These are phyloP conservation scores for Stephania cephalantha DNA, from an alignment of 164 flowering plant species.

Conservation along the genomic window DNA sequence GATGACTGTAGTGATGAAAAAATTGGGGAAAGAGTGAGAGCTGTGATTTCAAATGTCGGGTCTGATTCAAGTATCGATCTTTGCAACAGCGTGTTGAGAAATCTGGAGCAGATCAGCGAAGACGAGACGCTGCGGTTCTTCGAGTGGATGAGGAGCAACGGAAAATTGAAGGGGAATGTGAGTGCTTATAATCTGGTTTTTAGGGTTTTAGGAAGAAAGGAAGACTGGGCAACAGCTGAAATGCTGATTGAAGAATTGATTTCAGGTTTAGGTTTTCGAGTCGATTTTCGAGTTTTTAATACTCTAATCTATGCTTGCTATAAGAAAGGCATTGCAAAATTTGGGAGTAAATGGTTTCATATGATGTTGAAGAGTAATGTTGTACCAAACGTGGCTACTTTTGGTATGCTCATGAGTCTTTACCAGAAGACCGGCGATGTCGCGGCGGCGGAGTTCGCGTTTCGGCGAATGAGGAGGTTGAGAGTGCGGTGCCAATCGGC, in stretches of 20 bases:
- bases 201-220: conserved; percentile 57
- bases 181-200: conserved; percentile 53
- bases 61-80: conserved; percentile 38
- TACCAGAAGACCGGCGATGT: conserved; percentile 63
- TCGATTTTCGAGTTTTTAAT: conserved; percentile 60
- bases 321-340: conserved; percentile 41
- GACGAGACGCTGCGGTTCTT: conserved; percentile 46
- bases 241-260: conserved; percentile 41
- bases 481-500: conserved; percentile 53
- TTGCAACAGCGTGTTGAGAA: conserved; percentile 50
- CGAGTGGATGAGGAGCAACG: conserved; percentile 70
- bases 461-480: conserved; percentile 54
- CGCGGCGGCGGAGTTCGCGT: conserved; percentile 71
- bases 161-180: conserved; percentile 51
- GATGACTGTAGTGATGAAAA: conserved; percentile 3
- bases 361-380: conserved; percentile 64
- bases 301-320: conserved; percentile 65
- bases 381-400: conserved; percentile 68
- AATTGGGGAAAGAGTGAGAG: conserved; percentile 28
- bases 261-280: conserved; percentile 25
- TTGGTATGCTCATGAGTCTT: conserved; percentile 89
- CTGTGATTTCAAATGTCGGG: conserved; percentile 24
- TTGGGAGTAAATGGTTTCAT: conserved; percentile 64
- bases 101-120: conserved; percentile 45
- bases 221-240: conserved; percentile 63